Evolutionary conservation across 371 early-diverging fungal species (phyloP), one percentile per base, ranked within the genome.

Genomic region (Apophysomyces trapeziformis): DNA sequence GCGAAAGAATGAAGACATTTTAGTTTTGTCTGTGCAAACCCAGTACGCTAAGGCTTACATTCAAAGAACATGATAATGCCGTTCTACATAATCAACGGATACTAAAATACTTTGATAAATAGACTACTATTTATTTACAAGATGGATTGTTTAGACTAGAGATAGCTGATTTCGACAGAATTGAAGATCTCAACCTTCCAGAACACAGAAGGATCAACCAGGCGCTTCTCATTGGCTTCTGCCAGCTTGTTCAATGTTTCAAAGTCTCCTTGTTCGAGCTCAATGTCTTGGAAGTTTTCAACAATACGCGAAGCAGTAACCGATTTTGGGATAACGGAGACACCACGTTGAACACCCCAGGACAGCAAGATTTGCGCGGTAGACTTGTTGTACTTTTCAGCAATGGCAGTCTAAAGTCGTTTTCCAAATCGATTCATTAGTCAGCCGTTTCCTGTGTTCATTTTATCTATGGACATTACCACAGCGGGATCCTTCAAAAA

Each of bases 301-400:
- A 71, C 58, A 61, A 85, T 77, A 58, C 90, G 80, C 7, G 78
- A 76, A 4, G 80, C 76, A 14, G 79, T 85, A 13, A 82, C 82
- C 7, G 87, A 86, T 74, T 90, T 89, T 57, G 89, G 88, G 70
- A 90, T 85, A 4, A 86, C 89, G 18, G 77, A 74, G 26, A 79
- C 82, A 32, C 88, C 89, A 61, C 90, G 86, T 77, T 91, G 85
- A 14, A 86, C 74, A 50, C 84, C 89, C 93, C 93, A 95, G 16
- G 87, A 80, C 21, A 94, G 75, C 18, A 92, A 73, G 58, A 93
- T 85, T 71, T 93, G 92, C n/a, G 92, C 89, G n/a, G 88, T 75
- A 11, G 86, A 68, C 63, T 82, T 85, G 60, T 85, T 79, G 75
- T 90, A 76, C 66, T 86, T 88, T 70, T 85, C 61, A 8, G 93